Percentiles rank a stretch among this genome's conserved stretches.
phyloP scores from a whole-genome alignment of 768 basidiomycete species.

The Leccinum pellstonianum region DNA sequence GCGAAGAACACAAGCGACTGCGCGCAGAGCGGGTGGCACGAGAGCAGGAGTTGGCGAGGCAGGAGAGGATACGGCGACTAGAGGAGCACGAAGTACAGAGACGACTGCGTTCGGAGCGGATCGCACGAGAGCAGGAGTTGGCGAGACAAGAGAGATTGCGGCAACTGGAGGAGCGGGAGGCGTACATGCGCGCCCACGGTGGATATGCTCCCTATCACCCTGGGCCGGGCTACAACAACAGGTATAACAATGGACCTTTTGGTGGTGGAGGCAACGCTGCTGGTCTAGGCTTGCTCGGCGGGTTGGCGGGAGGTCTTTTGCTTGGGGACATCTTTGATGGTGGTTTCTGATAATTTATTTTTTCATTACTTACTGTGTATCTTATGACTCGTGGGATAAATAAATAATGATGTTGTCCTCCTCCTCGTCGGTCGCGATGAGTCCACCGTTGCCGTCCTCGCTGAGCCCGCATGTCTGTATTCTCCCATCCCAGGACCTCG shows the following conservation, averaged over 20 bases:
- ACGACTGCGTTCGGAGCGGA: slow-evolving; percentile 33
- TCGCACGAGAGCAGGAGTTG: slow-evolving; percentile 23
- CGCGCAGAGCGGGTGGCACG: slow-evolving; percentile 31
- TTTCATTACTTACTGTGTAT: not conserved
- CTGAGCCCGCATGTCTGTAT: slow-evolving; percentile 82
- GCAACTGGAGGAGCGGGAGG: slow-evolving; percentile 31
- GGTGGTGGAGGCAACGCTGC: slow-evolving; percentile 10
- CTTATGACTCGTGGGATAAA: slow-evolving; percentile 6
- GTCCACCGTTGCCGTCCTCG: slow-evolving; percentile 62
- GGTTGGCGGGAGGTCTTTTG: slow-evolving; percentile 49
- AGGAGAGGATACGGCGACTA: slow-evolving; percentile 19
- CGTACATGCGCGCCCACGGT: slow-evolving; percentile 34
- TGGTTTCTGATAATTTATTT: slow-evolving; percentile 32
- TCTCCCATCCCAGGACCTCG: slow-evolving; percentile 67
- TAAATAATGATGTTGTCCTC: not conserved
- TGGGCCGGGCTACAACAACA: slow-evolving; percentile 11
- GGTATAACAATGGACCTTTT: not conserved
- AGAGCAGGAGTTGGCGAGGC: slow-evolving; percentile 19
- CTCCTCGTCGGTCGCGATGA: slow-evolving; percentile 34
- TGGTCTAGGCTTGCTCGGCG: slow-evolving; percentile 35
- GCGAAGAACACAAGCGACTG: slow-evolving; percentile 43
- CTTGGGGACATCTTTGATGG: slow-evolving; percentile 46
- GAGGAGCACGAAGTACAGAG: slow-evolving; percentile 34
- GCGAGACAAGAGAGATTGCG: slow-evolving; percentile 20
- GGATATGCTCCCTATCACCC: slow-evolving; percentile 32